Percentiles rank a stretch among this genome's conserved stretches.
Conservation (phyloP, 768 basidiomycete species). For the Lepiota venenata region DNA sequence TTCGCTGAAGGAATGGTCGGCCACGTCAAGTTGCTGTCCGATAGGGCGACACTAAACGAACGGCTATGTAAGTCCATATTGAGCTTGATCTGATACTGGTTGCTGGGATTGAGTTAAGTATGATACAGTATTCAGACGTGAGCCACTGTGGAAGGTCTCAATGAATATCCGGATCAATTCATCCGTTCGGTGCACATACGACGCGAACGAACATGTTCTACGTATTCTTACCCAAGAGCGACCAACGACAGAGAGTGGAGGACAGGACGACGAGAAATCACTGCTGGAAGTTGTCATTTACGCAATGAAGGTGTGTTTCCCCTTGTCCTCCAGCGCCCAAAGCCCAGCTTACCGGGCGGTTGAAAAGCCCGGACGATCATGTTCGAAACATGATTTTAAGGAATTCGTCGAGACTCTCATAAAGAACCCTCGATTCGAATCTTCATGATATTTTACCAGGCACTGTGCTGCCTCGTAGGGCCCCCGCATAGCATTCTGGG, state of each 20-base stretch:
- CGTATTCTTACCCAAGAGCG: conserved; percentile 52
- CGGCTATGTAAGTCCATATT: conserved; percentile 41
- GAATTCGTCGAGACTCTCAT: conserved; percentile 46
- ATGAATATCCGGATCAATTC: conserved; percentile 61
- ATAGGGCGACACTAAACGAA: conserved; percentile 37
- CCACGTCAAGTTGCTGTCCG: conserved; percentile 54
- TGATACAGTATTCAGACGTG: conserved; percentile 60
- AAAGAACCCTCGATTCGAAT: conserved; percentile 32
- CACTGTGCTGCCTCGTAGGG: too few species aligned
- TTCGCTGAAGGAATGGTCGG: conserved; percentile 62
- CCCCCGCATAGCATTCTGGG: too few species aligned
- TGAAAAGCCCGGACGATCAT: conserved; percentile 42
- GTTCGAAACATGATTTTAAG: conserved; percentile 51
- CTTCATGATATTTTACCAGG: conserved; percentile 6
- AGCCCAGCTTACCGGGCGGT: neutral
- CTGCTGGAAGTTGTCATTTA: conserved; percentile 50
- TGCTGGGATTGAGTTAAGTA: neutral
- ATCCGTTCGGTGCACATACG: conserved; percentile 55
- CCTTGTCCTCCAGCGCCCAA: neutral
- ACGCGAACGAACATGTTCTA: conserved; percentile 50
- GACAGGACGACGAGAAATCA: conserved; percentile 4
- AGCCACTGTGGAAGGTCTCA: conserved; percentile 66
- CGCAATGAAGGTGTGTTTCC: conserved; percentile 51
- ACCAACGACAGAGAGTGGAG: conserved; percentile 23
- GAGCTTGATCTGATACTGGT: neutral